These are phyloP conservation scores for Cercophora samala DNA, from an alignment of 495 filamentous ascomycete species.

Conservation along the genomic window DNA sequence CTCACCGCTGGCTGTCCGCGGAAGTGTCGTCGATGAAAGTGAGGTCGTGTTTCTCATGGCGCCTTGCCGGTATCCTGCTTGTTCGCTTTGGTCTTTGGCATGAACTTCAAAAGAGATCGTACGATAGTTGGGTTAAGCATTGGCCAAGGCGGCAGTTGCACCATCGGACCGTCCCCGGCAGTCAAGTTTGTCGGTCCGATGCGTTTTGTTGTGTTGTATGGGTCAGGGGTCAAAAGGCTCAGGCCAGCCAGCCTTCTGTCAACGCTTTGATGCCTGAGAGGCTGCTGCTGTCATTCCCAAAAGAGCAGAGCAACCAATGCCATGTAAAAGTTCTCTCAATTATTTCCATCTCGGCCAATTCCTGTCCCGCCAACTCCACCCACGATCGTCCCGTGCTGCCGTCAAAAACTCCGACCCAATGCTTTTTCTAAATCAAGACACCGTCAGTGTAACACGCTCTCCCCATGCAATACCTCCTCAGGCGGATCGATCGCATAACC, in stretches of 20 bases:
- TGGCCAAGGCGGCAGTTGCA: neutral
- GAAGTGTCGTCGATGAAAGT: neutral
- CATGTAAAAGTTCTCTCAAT: neutral
- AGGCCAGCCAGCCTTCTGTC: neutral
- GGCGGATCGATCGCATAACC: neutral
- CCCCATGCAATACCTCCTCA: neutral
- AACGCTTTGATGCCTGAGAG: neutral
- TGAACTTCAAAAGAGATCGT: neutral
- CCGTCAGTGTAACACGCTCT: neutral
- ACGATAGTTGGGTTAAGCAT: neutral
- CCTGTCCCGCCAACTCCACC: neutral
- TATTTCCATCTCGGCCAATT: no score
- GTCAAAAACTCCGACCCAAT: neutral
- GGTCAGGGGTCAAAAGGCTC: neutral
- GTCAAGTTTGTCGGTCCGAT: neutral
- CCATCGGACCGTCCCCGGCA: neutral
- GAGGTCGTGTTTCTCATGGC: neutral
- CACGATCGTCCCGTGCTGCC: neutral
- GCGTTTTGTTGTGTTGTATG: neutral
- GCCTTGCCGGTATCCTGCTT: no score
- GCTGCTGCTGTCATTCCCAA: neutral
- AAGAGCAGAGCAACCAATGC: no score
- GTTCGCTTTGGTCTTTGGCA: neutral
- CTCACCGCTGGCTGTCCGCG: neutral
- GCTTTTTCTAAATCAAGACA: neutral